A percentile compares a stretch with the other conserved stretches of the same genome.
These are phyloP conservation scores for Fusarium lateritium DNA, from an alignment of 2,329 filamentous ascomycete species.

Conservation along the genomic window DNA sequence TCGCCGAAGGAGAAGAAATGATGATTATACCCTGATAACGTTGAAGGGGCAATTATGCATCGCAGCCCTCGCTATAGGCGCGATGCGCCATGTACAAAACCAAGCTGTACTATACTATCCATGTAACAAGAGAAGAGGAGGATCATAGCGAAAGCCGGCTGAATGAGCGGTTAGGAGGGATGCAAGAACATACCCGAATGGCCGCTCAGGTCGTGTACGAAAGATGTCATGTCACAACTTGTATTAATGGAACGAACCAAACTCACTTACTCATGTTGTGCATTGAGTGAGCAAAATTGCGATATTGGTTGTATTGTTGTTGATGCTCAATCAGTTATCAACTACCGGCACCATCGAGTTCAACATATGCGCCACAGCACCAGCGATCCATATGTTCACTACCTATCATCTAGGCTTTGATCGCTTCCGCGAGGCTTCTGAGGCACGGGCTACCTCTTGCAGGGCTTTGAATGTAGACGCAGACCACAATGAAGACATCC, in stretches of 20 bases:
- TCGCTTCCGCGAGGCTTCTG: no score
- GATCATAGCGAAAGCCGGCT: background rate
- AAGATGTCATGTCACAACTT: conserved; percentile 6
- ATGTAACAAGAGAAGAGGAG: conserved; percentile 8
- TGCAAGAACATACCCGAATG: conserved; percentile 5
- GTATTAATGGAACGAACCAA: conserved; percentile 14
- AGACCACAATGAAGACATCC: background rate
- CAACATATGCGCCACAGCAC: no score
- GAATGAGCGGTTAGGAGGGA: conserved; percentile 12
- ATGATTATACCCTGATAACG: conserved; percentile 6
- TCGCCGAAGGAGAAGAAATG: conserved; percentile 43
- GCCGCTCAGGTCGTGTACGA: conserved; percentile 28
- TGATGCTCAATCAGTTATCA: background rate
- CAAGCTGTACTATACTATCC: conserved; percentile 38
- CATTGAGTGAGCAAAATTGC: background rate
- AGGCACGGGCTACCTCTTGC: background rate
- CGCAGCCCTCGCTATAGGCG: background rate
- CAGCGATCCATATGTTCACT: no score
- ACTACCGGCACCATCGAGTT: background rate
- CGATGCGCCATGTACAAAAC: conserved; percentile 28
- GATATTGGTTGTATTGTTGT: background rate
- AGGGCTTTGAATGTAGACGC: background rate
- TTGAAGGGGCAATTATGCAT: background rate
- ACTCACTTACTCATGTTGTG: background rate
- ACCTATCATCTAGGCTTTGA: no score